Base-by-base conservation (phyloP, 2,329 filamentous ascomycete genomes). In the Clathrospora elynae region DNA sequence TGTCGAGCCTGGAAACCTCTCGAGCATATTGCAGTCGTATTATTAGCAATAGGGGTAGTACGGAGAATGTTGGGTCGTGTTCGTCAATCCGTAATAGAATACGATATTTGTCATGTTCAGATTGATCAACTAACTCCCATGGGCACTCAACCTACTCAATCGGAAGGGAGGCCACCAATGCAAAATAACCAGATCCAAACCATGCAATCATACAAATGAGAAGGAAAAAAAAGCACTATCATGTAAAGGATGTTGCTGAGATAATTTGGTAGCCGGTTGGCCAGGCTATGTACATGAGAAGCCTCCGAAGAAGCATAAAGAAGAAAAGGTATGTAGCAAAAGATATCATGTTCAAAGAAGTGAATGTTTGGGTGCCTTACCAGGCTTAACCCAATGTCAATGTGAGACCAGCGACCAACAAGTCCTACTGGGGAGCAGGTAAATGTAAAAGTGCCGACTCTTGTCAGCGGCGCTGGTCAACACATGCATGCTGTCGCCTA, bases 321-420 rank as follows among this genome's bases (percentile, higher is more conserved):
- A 47, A 44, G n/a, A n/a, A n/a, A n/a, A n/a, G n/a, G n/a, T n/a
- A n/a, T n/a, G n/a, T n/a, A n/a, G n/a, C n/a, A n/a, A n/a, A n/a
- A n/a, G n/a, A n/a, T n/a, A n/a, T n/a, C 35, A 49, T 44, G 28
- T 50, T 35, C 28, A 23, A 43, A 49, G 46, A 52, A 57, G 28
- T n/a, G 42, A 51, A 47, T 18, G 16, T 12, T 29, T 13, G 41
- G 42, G 46, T 42, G 25, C 44, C 36, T 34, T 12, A 22, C 19
- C 23, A 41, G 36, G 43, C 43, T 40, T 31, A 31, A 45, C 53
- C 24, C 40, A 38, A 26, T 35, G 10, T 13, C 16, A 13, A 30
- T 43, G 49, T 51, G 64, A 63, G 64, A 66, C 52, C 53, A 71
- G 67, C 68, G 67, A 71, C 67, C 68, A 71, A 64, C 65, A 68